Conservation (phyloP, 495 filamentous ascomycete species). For the Staphylotrichum longicolle region DNA sequence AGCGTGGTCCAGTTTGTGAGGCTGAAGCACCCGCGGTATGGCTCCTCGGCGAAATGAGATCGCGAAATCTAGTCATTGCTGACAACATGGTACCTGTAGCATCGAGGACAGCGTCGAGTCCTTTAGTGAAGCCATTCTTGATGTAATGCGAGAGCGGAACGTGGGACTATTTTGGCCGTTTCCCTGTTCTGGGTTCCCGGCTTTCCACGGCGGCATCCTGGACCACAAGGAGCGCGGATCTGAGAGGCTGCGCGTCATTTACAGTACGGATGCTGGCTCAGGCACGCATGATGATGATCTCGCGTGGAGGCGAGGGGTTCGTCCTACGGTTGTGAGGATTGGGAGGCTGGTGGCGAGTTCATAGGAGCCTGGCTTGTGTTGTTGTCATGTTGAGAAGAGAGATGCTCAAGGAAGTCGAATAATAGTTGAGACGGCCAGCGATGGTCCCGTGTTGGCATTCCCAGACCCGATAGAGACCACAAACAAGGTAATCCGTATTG, state of each 20-base stretch:
- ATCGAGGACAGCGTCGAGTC: conserved; percentile 26
- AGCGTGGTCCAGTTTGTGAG: conserved; percentile 27
- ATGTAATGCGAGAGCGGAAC: neutral
- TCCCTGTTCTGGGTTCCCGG: conserved; percentile 5
- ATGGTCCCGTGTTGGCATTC: too few relatives aligned
- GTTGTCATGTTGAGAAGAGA: too few relatives aligned
- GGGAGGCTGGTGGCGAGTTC: conserved; percentile 4
- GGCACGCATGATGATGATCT: conserved; percentile 7
- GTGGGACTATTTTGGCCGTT: neutral
- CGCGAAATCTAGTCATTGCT: too few relatives aligned
- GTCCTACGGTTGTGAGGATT: neutral
- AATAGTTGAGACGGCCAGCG: too few relatives aligned
- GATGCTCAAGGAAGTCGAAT: too few relatives aligned
- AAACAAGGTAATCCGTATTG: too few relatives aligned
- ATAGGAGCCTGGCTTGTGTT: neutral
- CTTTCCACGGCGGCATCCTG: conserved; percentile 21
- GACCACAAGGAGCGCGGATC: conserved; percentile 16
- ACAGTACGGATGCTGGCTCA: conserved; percentile 21
- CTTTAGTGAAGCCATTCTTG: conserved; percentile 8
- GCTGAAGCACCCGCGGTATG: conserved; percentile 25
- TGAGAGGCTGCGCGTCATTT: conserved; percentile 17
- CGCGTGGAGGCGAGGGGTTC: neutral
- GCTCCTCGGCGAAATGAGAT: neutral
- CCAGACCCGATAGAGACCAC: too few relatives aligned
- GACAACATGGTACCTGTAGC: neutral